Conservation (phyloP, 306 rosid genomes). For the Malus orientalis region DNA sequence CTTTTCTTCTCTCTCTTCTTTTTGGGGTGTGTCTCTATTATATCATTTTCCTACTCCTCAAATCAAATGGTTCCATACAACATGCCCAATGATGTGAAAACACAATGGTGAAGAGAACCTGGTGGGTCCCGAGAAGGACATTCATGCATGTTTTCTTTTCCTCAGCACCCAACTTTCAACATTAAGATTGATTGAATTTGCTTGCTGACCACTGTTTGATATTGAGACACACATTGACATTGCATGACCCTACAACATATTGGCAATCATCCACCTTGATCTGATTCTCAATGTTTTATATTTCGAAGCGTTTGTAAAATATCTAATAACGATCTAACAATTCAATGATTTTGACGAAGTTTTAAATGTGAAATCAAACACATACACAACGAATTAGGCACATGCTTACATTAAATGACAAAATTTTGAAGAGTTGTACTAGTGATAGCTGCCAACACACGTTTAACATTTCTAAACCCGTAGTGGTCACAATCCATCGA, state of each 20-base stretch:
- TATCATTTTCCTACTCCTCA: not conserved
- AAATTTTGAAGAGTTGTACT: not conserved
- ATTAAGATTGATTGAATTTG: not conserved
- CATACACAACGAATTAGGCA: not conserved
- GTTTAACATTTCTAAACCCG: too few species aligned
- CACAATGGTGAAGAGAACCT: not conserved
- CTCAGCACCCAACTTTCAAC: not conserved
- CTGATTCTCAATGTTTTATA: not conserved
- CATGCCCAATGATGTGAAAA: not conserved
- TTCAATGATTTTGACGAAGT: not conserved
- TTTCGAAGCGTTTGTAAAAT: too few species aligned
- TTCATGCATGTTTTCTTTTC: not conserved
- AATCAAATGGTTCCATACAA: not conserved
- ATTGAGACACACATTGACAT: not conserved
- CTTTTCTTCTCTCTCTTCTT: not conserved
- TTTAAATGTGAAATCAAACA: not conserved
- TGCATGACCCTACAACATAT: not conserved
- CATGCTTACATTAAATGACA: not conserved
- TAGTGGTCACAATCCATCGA: too few species aligned
- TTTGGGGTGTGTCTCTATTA: not conserved
- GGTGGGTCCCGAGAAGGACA: not conserved
- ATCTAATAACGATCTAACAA: not conserved
- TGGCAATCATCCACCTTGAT: not conserved
- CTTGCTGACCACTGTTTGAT: not conserved
- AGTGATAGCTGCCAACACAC: accelerated